phyloP scores from a whole-genome alignment of 371 early-diverging fungal genomes.

The Actinomucor elegans region DNA sequence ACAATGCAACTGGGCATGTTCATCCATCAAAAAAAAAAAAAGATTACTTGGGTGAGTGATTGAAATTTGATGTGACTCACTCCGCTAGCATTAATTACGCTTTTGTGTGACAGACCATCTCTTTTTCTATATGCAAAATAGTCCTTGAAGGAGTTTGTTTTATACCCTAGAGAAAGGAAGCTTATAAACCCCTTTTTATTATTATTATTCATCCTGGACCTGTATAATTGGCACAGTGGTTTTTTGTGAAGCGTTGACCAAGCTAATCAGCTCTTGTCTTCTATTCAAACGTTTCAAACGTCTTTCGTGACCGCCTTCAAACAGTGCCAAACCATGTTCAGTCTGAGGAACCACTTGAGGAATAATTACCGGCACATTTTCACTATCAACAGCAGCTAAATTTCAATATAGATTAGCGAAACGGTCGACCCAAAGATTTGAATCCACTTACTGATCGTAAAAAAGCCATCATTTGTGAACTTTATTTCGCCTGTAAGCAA shows the following conservation, averaged over 20 bases:
- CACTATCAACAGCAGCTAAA: slow-evolving; percentile 49
- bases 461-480: slow-evolving; percentile 65
- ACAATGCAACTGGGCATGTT: too few species aligned
- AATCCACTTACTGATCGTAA: slow-evolving; percentile 49
- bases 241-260: slow-evolving; percentile 15
- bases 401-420: too few species aligned
- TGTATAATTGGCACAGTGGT: background rate
- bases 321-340: slow-evolving; percentile 39
- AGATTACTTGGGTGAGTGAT: too few species aligned
- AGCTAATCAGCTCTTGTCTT: slow-evolving; percentile 38
- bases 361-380: slow-evolving; percentile 44
- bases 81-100: background rate
- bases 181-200: too few species aligned
- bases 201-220: background rate
- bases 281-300: slow-evolving; percentile 45
- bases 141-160: too few species aligned
- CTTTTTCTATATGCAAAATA: too few species aligned
- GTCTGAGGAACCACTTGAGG: slow-evolving; percentile 46
- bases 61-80: too few species aligned
- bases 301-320: slow-evolving; percentile 43
- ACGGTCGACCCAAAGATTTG: too few species aligned
- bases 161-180: too few species aligned
- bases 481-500: slow-evolving; percentile 55
- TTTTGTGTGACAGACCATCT: too few species aligned
- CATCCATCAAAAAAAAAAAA: too few species aligned